A percentile compares a stretch with the other conserved stretches of the same genome.
Evolutionary conservation across 495 filamentous ascomycete species (phyloP).

Genomic region (Tuber indicum): DNA sequence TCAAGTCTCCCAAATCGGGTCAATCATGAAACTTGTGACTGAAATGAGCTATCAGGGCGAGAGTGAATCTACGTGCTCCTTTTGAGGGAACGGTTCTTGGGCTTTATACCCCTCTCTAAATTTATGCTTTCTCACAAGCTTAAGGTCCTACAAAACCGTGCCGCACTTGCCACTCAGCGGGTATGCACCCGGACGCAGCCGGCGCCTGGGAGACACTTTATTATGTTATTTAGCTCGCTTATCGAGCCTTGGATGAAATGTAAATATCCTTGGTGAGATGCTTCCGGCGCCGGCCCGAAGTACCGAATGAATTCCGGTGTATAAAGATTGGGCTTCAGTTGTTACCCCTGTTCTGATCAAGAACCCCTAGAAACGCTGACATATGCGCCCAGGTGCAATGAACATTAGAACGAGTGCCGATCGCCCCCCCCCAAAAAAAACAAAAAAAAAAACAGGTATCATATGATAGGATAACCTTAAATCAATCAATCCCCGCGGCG

Average conservation of each 20-base stretch:
- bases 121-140: not conserved
- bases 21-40: not conserved
- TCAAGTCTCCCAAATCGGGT: not conserved
- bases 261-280: not conserved
- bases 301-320: not conserved
- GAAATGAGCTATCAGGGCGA: not conserved
- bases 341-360: not conserved
- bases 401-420: not conserved
- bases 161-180: not conserved
- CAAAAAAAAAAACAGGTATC: too few relatives aligned
- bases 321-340: not conserved
- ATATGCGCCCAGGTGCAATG: not conserved
- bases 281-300: not conserved
- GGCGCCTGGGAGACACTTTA: not conserved
- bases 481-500: not conserved
- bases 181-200: not conserved
- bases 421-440: not conserved
- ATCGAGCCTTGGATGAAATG: not conserved
- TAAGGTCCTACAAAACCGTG: not conserved
- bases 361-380: not conserved
- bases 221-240: not conserved
- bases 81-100: not conserved
- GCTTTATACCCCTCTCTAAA: not conserved
- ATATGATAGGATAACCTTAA: not conserved
- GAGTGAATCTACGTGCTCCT: not conserved